Conservation (phyloP, 768 basidiomycete genomes). For the Boletus reticuloceps region DNA sequence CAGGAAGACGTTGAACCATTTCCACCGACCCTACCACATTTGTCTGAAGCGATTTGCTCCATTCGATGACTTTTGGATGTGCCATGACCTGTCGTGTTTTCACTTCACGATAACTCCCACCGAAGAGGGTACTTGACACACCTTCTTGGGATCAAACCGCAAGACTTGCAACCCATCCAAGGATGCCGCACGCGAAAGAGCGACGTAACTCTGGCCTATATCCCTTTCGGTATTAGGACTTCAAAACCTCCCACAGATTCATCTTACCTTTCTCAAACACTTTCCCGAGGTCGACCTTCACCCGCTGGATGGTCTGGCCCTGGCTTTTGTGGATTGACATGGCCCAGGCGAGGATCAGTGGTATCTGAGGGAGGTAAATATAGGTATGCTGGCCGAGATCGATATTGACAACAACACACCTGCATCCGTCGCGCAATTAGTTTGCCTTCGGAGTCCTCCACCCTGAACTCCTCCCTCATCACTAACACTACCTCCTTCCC, state of each 20-base stretch:
- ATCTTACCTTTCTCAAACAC: conserved; percentile 59
- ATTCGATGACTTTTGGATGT: conserved; percentile 43
- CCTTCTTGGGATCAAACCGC: conserved; percentile 52
- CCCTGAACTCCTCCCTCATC: conserved; percentile 50
- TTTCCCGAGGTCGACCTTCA: conserved; percentile 60
- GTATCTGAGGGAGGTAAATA: conserved; percentile 41
- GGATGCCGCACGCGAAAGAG: conserved; percentile 50
- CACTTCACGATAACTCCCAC: not conserved
- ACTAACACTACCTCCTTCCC: conserved; percentile 46
- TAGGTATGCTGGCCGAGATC: not conserved
- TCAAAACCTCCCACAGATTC: too few relatives aligned
- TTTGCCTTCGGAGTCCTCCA: conserved; percentile 52
- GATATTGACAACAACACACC: conserved; percentile 16
- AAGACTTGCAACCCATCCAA: conserved; percentile 54
- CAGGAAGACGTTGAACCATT: not conserved
- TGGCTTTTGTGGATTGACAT: conserved; percentile 80
- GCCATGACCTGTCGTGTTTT: conserved; percentile 36
- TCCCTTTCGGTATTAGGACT: not conserved
- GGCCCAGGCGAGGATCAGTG: conserved; percentile 75
- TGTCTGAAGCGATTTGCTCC: conserved; percentile 34
- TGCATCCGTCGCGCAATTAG: conserved; percentile 47
- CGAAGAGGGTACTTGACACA: conserved; percentile 11
- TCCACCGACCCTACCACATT: not conserved
- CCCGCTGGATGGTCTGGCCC: conserved; percentile 66
- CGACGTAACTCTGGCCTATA: conserved; percentile 49